Percentiles rank a stretch among this genome's conserved stretches.
Evolutionary conservation across 805 yeast species (phyloP).

Genomic region (Candida namnaoensis): DNA sequence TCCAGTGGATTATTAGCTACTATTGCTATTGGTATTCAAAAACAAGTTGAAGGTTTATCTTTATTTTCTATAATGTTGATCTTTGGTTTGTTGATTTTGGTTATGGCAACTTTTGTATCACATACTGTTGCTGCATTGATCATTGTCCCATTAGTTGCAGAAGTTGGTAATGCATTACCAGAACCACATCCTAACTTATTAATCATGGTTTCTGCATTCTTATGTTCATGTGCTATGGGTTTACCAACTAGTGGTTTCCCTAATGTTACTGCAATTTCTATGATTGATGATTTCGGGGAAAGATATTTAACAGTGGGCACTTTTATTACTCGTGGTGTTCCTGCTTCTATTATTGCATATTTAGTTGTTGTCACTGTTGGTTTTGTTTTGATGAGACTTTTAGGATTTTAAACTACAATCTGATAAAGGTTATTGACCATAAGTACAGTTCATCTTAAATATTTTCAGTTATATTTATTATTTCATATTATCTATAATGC

Average conservation of each 20-base stretch:
- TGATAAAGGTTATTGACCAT: too few relatives aligned
- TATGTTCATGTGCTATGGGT: conserved; percentile 95
- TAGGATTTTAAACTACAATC: background rate
- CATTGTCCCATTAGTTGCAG: conserved; percentile 81
- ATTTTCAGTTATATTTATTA: too few relatives aligned
- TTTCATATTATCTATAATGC: too few relatives aligned
- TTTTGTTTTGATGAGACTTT: conserved; percentile 55
- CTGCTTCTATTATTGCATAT: conserved; percentile 73
- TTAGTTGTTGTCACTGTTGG: conserved; percentile 70
- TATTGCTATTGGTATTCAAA: conserved; percentile 64
- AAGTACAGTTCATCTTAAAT: too few relatives aligned
- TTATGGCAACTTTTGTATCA: conserved; percentile 90
- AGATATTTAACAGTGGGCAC: conserved; percentile 76
- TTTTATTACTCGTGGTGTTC: conserved; percentile 87
- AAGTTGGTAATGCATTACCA: conserved; percentile 67
- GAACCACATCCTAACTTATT: conserved; percentile 82
- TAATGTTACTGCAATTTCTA: conserved; percentile 94
- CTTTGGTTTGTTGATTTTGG: conserved; percentile 75
- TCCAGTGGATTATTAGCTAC: conserved; percentile 80
- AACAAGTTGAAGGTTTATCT: conserved; percentile 55
- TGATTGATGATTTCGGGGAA: conserved; percentile 86
- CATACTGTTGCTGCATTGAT: conserved; percentile 97
- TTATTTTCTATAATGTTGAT: conserved; percentile 65
- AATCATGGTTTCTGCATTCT: conserved; percentile 51
- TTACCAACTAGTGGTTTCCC: conserved; percentile 97